Evolutionary conservation across 2,329 filamentous ascomycete species (phyloP), one percentile per base, ranked within the genome.

Genomic region (Hypoxylon sp.): DNA sequence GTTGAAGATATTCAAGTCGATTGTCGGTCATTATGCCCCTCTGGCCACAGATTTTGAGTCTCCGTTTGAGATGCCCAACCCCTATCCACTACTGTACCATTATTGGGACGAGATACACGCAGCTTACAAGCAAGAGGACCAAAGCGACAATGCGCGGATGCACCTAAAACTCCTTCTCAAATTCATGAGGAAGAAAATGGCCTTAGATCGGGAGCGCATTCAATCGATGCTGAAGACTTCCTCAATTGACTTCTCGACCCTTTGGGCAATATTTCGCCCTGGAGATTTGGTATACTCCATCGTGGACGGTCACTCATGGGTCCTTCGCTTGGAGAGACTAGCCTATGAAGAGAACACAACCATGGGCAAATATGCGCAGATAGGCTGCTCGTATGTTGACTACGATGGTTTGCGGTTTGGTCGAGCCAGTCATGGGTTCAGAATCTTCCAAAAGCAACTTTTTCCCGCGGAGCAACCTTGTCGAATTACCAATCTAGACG

Each of bases 141-240:
- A 17, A 6, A 51, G 64, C 41, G 52, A 61, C 17, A 62, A 69
- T 19, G 49, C 48, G 9, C 55, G 60, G 7, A 65, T 67, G 56
- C 71, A 74, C n/a, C 60, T 73, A 6, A 65, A 69, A 19, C 60
- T 74, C 6, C 60, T 74, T 13, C 63, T 74, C 14, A 50, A 67
- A 30, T 73, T 73, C 30, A 72, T 74, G 67, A 51, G 67, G 5
- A 49, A 60, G 17, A 63, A 74, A 28, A 14, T 72, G 17, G 71
- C 67, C 1, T 32, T 58, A 1, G 60, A 68, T n/a, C 45, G 63
- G 10, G 56, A 68, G 13, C 65, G 63, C 11, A 25, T 72, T 14
- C 9, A 64, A 45, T 38, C 60, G 2, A 67, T 71, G 68, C 36
- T 71, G 11, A 38, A 62, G 10, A 23, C 62, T 7, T 45, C 50